Percentiles rank a stretch among this genome's conserved stretches.
These are phyloP conservation scores for Diaporthe caulivora DNA, from an alignment of 2,329 filamentous ascomycete species.

Conservation along the genomic window DNA sequence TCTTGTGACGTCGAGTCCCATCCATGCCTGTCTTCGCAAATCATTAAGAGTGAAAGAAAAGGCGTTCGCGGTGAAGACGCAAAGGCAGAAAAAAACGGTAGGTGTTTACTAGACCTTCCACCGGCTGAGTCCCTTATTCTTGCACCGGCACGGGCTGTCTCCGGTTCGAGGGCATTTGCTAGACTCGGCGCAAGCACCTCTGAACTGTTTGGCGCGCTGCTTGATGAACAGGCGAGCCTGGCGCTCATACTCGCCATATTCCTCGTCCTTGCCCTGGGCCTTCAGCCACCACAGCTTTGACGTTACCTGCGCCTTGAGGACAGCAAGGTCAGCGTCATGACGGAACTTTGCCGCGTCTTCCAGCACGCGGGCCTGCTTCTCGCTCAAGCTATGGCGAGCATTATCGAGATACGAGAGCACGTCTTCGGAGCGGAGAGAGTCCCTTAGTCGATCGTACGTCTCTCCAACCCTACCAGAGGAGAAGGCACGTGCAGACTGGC, in stretches of 20 bases:
- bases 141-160: slow-evolving; percentile 27
- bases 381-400: slow-evolving; percentile 50
- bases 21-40: slow-evolving; percentile 20
- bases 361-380: slow-evolving; percentile 38
- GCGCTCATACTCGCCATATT: slow-evolving; percentile 57
- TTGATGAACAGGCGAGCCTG: slow-evolving; percentile 60
- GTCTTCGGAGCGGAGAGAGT: slow-evolving; percentile 43
- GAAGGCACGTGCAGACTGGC: slow-evolving; percentile 42
- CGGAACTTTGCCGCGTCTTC: slow-evolving; percentile 47
- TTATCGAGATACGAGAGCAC: slow-evolving; percentile 46
- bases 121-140: slow-evolving; percentile 22
- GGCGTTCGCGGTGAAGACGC: not conserved
- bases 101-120: slow-evolving; percentile 38
- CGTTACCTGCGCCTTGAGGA: slow-evolving; percentile 67
- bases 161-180: slow-evolving; percentile 30
- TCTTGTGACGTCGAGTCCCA: slow-evolving; percentile 24
- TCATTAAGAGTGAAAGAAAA: slow-evolving; percentile 4
- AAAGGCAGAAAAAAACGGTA: slow-evolving; percentile 4
- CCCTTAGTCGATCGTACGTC: slow-evolving; percentile 44
- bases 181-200: slow-evolving; percentile 32
- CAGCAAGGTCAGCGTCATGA: slow-evolving; percentile 56
- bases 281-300: slow-evolving; percentile 71
- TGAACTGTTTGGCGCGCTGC: slow-evolving; percentile 50
- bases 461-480: slow-evolving; percentile 43
- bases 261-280: slow-evolving; percentile 61